Conservation (phyloP, 2,329 filamentous ascomycete species). For the Scortechinia acanthostroma region DNA sequence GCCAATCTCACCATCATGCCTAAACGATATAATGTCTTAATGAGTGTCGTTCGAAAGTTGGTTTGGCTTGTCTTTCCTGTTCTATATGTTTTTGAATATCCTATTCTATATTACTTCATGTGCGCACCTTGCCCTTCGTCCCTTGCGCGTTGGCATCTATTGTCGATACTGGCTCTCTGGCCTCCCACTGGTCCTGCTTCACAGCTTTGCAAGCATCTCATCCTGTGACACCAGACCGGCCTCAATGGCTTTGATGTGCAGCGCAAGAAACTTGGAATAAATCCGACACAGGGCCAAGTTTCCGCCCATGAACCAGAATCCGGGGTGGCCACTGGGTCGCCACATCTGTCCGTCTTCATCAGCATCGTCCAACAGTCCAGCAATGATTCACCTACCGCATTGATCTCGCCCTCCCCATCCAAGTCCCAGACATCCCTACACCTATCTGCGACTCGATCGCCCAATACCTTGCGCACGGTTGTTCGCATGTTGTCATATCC, state of each 20-base stretch:
- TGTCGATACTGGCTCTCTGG: too few relatives aligned
- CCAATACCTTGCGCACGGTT: conserved; percentile 22
- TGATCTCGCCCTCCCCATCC: conserved; percentile 20
- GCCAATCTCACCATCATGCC: too few relatives aligned
- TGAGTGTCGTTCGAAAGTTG: too few relatives aligned
- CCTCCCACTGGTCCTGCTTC: too few relatives aligned
- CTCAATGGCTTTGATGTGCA: conserved; percentile 37
- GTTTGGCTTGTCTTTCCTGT: too few relatives aligned
- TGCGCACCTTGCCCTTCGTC: too few relatives aligned
- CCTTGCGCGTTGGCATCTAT: too few relatives aligned
- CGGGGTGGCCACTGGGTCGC: conserved; percentile 51
- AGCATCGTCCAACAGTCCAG: not conserved
- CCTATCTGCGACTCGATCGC: conserved; percentile 20
- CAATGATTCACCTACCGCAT: conserved; percentile 14
- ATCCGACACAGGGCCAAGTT: conserved; percentile 56
- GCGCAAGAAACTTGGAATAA: conserved; percentile 43
- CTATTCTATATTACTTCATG: too few relatives aligned
- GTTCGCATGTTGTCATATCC: conserved; percentile 29
- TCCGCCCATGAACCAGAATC: conserved; percentile 62
- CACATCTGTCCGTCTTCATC: conserved; percentile 28
- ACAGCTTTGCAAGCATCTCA: too few relatives aligned
- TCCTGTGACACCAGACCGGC: not conserved
- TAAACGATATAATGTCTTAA: too few relatives aligned
- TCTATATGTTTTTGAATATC: too few relatives aligned
- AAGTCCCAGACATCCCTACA: conserved; percentile 23